Conservation (phyloP, 495 filamentous ascomycete genomes). For the Penicillium atrosanguineum region DNA sequence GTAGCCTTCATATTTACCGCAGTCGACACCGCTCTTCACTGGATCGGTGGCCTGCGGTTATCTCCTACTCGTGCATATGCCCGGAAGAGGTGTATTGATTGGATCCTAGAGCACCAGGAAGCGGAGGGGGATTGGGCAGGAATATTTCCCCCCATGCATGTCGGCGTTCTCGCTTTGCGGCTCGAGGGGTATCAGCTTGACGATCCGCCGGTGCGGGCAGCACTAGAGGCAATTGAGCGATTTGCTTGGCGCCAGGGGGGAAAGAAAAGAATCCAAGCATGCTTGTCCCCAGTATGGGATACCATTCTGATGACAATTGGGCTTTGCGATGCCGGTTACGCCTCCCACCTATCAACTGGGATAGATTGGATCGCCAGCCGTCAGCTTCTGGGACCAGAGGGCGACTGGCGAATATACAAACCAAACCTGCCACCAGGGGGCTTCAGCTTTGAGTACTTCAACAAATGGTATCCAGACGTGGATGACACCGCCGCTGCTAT, state of each 20-base stretch:
- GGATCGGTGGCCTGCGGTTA: slow-evolving; percentile 17
- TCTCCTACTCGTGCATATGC: slow-evolving; percentile 13
- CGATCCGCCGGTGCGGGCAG: slow-evolving; percentile 8
- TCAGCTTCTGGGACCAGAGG: slow-evolving; percentile 23
- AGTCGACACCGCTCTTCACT: slow-evolving; percentile 24
- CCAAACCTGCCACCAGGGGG: slow-evolving; percentile 25
- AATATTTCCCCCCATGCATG: slow-evolving; percentile 31
- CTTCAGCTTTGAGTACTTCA: slow-evolving; percentile 37
- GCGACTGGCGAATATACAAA: slow-evolving; percentile 35
- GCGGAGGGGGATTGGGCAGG: slow-evolving; percentile 29
- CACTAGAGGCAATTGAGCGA: slow-evolving; percentile 26
- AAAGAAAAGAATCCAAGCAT: slow-evolving; percentile 24
- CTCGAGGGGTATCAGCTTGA: slow-evolving; percentile 30
- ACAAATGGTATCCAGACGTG: slow-evolving; percentile 40
- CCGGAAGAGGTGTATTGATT: slow-evolving; percentile 18
- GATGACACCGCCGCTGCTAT: slow-evolving; percentile 42
- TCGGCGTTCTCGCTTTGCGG: slow-evolving; percentile 21
- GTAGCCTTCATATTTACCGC: slow-evolving; percentile 23
- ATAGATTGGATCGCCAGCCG: slow-evolving; percentile 23
- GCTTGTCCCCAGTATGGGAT: slow-evolving; percentile 38
- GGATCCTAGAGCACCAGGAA: slow-evolving; percentile 36
- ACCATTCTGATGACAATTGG: slow-evolving; percentile 35
- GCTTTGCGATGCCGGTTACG: slow-evolving; percentile 21
- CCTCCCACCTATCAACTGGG: slow-evolving; percentile 7
- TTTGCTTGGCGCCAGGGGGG: slow-evolving; percentile 23